Evolutionary conservation across 257 asterid species (phyloP).

Genomic region (Haberlea rhodopensis): DNA sequence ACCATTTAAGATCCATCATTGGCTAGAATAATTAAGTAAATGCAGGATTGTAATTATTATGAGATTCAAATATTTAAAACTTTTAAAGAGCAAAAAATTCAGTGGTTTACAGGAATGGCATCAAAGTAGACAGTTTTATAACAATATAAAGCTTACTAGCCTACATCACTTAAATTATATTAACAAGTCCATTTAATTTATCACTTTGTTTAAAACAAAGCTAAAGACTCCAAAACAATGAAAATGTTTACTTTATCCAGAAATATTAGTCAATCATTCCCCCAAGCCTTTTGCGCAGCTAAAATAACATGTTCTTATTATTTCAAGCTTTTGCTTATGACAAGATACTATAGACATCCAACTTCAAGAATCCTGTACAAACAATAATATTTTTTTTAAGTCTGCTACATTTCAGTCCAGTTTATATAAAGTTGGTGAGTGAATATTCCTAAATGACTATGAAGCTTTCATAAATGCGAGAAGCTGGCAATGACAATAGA

Average conservation of each 20-base stretch:
- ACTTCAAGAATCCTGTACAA: neutral
- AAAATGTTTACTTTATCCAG: no score
- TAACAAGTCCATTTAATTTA: neutral
- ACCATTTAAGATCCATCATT: neutral
- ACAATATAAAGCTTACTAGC: neutral
- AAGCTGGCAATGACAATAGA: slow-evolving; percentile 10
- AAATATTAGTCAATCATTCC: neutral
- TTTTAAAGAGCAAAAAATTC: neutral
- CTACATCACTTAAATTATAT: neutral
- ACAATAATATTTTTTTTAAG: neutral
- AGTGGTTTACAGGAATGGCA: neutral
- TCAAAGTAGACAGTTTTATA: neutral
- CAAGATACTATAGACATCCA: neutral
- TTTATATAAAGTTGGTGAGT: neutral
- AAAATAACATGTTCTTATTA: no score
- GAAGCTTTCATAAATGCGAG: neutral
- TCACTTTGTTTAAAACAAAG: no score
- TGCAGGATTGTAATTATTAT: neutral
- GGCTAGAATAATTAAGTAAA: no score
- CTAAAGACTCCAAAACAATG: neutral
- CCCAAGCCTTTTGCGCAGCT: neutral
- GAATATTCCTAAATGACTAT: neutral
- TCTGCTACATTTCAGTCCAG: neutral
- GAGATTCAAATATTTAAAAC: neutral
- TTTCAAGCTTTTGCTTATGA: neutral